Evolutionary conservation across 2,329 filamentous ascomycete genomes (phyloP).

Genomic region (Ceratocystis smalleyi): DNA sequence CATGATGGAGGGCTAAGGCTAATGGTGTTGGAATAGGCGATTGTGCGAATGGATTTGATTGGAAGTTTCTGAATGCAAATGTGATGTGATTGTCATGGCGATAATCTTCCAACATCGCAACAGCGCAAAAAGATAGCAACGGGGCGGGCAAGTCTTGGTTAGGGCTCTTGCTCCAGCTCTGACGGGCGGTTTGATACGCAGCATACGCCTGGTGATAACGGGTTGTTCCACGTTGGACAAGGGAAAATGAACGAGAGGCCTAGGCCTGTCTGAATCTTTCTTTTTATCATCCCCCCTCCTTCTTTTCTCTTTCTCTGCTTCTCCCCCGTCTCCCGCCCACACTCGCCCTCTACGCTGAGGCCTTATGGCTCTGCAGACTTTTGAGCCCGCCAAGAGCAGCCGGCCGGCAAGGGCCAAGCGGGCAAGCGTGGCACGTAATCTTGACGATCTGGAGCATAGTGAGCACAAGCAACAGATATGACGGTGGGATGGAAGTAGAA

Average conservation of each 20-base stretch:
- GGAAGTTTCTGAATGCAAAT: neutral
- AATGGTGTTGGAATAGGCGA: too few species aligned
- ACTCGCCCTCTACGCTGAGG: neutral
- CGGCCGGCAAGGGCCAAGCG: neutral
- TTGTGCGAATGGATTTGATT: neutral
- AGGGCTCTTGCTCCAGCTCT: too few species aligned
- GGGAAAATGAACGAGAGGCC: neutral
- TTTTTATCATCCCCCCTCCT: neutral
- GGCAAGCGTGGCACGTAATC: neutral
- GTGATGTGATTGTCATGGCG: neutral
- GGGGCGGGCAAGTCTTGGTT: too few species aligned
- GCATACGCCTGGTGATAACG: neutral
- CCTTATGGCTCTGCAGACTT: neutral
- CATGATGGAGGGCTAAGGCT: neutral
- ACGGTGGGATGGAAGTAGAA: neutral
- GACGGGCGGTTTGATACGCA: neutral
- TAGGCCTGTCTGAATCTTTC: neutral
- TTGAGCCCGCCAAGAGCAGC: neutral
- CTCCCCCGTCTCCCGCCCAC: neutral
- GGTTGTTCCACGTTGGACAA: neutral
- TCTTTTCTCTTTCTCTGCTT: neutral
- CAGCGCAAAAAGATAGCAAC: neutral
- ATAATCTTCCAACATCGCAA: neutral
- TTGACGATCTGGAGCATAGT: neutral
- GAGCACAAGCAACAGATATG: neutral